These are phyloP conservation scores for Globisporangium acanthophoron DNA, from an alignment of 352 stramenopile species.

Conservation along the genomic window DNA sequence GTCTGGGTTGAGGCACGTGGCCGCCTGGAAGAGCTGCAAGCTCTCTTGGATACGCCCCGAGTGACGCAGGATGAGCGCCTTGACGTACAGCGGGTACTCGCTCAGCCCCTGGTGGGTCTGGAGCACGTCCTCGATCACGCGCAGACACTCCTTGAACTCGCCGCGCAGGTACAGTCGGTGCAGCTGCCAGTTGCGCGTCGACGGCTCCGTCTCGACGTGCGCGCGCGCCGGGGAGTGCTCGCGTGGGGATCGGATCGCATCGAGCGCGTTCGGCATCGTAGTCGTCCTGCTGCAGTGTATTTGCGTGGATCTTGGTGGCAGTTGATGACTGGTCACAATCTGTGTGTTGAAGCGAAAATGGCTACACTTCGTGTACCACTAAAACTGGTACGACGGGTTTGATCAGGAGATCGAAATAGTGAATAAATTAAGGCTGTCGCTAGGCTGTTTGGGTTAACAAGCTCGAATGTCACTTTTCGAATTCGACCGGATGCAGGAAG, in stretches of 20 bases:
- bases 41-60: constrained; percentile 88
- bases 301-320: neutral
- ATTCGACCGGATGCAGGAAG: neutral
- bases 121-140: constrained; percentile 88
- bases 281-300: neutral
- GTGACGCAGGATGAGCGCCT: constrained; percentile 87
- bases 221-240: constrained; percentile 23
- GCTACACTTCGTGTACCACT: neutral
- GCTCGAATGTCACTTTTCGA: neutral
- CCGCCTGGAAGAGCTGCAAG: constrained; percentile 89
- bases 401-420: too few relatives aligned
- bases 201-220: constrained; percentile 33
- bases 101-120: constrained; percentile 77
- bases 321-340: neutral
- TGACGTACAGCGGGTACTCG: constrained; percentile 92
- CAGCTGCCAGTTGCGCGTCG: constrained; percentile 78
- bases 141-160: constrained; percentile 87
- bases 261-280: constrained; percentile 21
- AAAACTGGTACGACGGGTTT: too few relatives aligned
- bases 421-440: neutral
- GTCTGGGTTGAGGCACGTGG: constrained; percentile 87
- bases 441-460: neutral
- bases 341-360: neutral
- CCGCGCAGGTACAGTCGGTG: constrained; percentile 79
- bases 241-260: constrained; percentile 55